Conservation (phyloP, 1,284 basidiomycete genomes). For the Rhodotorula sp. region DNA sequence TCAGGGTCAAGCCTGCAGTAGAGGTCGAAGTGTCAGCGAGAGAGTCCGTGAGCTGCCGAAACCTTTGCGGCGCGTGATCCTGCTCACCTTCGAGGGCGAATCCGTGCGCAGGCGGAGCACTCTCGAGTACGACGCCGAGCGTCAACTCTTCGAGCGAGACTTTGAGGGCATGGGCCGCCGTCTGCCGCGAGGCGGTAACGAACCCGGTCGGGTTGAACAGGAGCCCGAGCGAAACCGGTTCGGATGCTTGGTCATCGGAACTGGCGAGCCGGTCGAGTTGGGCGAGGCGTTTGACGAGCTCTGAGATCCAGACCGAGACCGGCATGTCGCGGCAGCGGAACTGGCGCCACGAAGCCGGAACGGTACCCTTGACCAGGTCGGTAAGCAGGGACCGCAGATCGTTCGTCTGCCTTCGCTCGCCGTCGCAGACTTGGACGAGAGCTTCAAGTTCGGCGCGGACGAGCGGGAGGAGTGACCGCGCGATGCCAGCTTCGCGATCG, state of each 20-base stretch:
- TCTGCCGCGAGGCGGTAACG: constrained; percentile 88
- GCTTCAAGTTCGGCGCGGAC: constrained; percentile 77
- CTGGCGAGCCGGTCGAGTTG: constrained; percentile 76
- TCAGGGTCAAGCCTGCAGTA: constrained; percentile 69
- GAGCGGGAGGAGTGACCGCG: constrained; percentile 68
- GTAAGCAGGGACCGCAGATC: constrained; percentile 84
- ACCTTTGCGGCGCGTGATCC: constrained; percentile 44
- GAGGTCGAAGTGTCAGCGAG: constrained; percentile 11
- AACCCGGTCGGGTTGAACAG: constrained; percentile 95
- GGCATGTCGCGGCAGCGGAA: constrained; percentile 74
- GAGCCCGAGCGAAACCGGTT: constrained; percentile 75
- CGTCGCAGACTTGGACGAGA: constrained; percentile 79
- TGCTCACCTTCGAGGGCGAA: constrained; percentile 77
- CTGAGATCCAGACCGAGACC: constrained; percentile 59
- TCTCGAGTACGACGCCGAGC: constrained; percentile 74
- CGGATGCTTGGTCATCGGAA: constrained; percentile 55
- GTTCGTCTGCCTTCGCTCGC: constrained; percentile 88
- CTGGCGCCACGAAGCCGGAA: constrained; percentile 79
- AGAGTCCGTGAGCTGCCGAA: not conserved
- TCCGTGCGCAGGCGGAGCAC: constrained; percentile 67
- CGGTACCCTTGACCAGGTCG: constrained; percentile 78
- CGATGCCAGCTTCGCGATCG: constrained; percentile 79
- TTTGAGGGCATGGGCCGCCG: constrained; percentile 81
- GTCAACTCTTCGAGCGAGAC: constrained; percentile 89
- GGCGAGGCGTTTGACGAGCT: constrained; percentile 70